These are phyloP conservation scores for Wilcoxina mikolae DNA, from an alignment of 495 filamentous ascomycete species.

Conservation along the genomic window DNA sequence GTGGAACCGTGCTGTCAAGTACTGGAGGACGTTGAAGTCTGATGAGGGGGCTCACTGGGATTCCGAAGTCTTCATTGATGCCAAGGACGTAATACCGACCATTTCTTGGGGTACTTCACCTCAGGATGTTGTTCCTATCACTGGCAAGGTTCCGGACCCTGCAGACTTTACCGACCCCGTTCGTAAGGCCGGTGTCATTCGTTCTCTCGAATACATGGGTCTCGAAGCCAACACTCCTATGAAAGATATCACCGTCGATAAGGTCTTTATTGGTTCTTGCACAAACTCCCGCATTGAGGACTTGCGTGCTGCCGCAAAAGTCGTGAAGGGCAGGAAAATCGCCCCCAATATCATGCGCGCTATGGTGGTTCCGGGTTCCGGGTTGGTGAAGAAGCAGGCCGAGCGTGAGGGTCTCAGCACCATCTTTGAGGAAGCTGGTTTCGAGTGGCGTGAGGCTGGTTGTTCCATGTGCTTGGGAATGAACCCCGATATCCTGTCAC, in stretches of 20 bases:
- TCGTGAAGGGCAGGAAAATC: conserved; percentile 74
- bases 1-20: conserved; percentile 77
- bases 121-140: conserved; percentile 90
- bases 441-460: conserved; percentile 95
- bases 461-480: conserved; percentile 99
- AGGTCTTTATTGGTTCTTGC: conserved; percentile 96
- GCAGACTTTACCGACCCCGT: conserved; percentile 64
- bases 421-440: conserved; percentile 81
- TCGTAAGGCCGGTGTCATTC: conserved; percentile 61
- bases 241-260: conserved; percentile 81
- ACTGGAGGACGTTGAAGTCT: conserved; percentile 77
- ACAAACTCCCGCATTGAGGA: conserved; percentile 96
- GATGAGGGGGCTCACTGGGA: conserved; percentile 80
- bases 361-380: conserved; percentile 92
- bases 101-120: conserved; percentile 96
- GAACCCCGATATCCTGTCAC: conserved; percentile 96
- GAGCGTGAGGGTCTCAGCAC: conserved; percentile 85
- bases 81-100: conserved; percentile 82
- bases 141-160: conserved; percentile 72
- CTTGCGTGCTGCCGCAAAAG: conserved; percentile 68
- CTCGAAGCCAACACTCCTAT: conserved; percentile 69
- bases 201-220: conserved; percentile 93
- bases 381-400: conserved; percentile 83
- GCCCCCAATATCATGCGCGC: conserved; percentile 79
- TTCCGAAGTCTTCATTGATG: conserved; percentile 69